Evolutionary conservation across 495 filamentous ascomycete species (phyloP).

Genomic region (Penicillium tannophilum): DNA sequence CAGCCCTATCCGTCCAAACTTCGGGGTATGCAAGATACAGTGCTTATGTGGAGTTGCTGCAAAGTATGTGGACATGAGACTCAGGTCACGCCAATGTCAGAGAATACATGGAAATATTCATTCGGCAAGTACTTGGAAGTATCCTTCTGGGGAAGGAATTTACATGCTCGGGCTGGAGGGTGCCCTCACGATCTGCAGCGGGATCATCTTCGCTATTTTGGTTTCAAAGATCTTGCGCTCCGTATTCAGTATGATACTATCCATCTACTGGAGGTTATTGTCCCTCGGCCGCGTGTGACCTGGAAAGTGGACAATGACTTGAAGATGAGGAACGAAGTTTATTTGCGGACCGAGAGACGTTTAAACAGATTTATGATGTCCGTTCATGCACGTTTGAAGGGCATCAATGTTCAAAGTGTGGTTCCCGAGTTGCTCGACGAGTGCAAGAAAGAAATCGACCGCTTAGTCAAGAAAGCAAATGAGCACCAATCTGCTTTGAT

Average conservation of each 20-base stretch:
- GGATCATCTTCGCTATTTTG: conserved; percentile 90
- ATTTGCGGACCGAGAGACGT: conserved; percentile 72
- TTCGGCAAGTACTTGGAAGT: conserved; percentile 97
- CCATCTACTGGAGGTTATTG: conserved; percentile 91
- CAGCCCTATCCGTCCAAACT: conserved; percentile 73
- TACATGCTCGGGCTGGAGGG: conserved; percentile 76
- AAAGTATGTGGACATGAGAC: conserved; percentile 89
- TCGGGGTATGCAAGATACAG: conserved; percentile 70
- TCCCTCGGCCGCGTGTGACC: conserved; percentile 83
- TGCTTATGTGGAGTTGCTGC: conserved; percentile 98
- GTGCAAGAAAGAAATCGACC: conserved; percentile 79
- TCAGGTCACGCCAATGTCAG: conserved; percentile 88
- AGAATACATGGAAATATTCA: conserved; percentile 96
- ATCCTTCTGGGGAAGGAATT: conserved; percentile 88
- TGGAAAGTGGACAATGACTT: conserved; percentile 98
- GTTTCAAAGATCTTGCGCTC: conserved; percentile 80
- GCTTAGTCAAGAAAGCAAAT: conserved; percentile 69
- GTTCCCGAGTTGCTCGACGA: conserved; percentile 79
- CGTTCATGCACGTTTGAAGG: conserved; percentile 77
- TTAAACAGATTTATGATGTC: conserved; percentile 85
- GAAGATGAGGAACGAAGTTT: conserved; percentile 89
- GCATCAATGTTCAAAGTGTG: conserved; percentile 88
- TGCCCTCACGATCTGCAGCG: conserved; percentile 93
- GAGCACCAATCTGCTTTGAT: conserved; percentile 77
- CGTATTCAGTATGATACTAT: conserved; percentile 91